Conservation (phyloP, 2,329 filamentous ascomycete genomes). For the Aspergillus quadricinctus region DNA sequence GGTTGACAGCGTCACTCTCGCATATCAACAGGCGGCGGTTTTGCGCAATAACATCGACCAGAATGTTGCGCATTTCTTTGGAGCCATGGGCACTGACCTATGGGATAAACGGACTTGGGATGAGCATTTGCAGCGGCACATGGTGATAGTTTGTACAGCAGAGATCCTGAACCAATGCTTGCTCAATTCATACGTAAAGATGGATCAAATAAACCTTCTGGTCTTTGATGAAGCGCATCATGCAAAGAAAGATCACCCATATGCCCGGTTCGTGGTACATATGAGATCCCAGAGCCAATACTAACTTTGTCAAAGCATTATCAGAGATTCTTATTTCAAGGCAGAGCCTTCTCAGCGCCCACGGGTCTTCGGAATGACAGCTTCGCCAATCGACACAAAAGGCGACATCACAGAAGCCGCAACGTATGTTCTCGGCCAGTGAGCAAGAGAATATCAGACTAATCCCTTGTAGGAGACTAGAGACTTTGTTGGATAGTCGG, state of each 20-base stretch:
- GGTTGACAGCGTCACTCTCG: constrained; percentile 83
- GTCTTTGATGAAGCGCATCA: constrained; percentile 97
- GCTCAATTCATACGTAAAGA: constrained; percentile 71
- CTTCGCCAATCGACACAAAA: constrained; percentile 85
- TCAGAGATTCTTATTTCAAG: constrained; percentile 75
- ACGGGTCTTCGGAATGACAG: constrained; percentile 92
- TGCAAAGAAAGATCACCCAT: constrained; percentile 88
- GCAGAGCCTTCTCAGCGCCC: constrained; percentile 53
- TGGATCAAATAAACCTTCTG: constrained; percentile 80
- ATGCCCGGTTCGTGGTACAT: constrained; percentile 56
- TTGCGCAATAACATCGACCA: constrained; percentile 76
- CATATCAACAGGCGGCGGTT: constrained; percentile 83
- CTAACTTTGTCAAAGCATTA: constrained; percentile 52
- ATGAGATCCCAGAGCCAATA: neutral
- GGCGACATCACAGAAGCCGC: constrained; percentile 68
- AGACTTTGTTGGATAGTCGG: constrained; percentile 70
- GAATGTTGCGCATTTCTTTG: constrained; percentile 68
- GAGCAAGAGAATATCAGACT: constrained; percentile 3
- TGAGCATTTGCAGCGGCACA: constrained; percentile 58
- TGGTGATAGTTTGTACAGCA: constrained; percentile 88
- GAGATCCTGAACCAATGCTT: constrained; percentile 79
- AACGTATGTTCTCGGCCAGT: constrained; percentile 28
- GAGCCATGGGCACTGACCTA: constrained; percentile 60
- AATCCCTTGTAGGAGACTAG: constrained; percentile 55
- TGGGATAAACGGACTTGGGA: constrained; percentile 59